Evolutionary conservation across 768 basidiomycete genomes (phyloP).

Genomic region (Lactifluus echinatus): DNA sequence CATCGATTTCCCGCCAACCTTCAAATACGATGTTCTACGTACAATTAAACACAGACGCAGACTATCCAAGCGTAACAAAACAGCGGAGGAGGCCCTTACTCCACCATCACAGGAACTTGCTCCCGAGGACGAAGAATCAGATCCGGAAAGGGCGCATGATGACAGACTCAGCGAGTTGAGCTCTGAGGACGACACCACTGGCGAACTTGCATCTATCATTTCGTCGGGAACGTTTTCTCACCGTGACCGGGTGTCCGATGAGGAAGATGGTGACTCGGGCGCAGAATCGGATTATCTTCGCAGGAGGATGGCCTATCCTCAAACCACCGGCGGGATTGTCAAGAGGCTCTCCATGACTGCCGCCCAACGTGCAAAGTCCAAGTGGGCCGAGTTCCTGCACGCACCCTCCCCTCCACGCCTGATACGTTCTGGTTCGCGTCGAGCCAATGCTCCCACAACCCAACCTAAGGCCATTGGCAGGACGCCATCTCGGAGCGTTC

Average conservation of each 20-base stretch:
- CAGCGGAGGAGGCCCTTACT: constrained; percentile 21
- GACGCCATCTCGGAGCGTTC: constrained; percentile 3
- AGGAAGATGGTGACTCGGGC: constrained; percentile 21
- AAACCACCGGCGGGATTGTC: constrained; percentile 10
- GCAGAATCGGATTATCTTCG: constrained; percentile 14
- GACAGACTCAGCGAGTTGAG: constrained; percentile 4
- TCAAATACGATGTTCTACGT: constrained; percentile 80
- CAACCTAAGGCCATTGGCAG: not conserved
- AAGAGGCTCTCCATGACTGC: constrained; percentile 18
- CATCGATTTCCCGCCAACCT: constrained; percentile 87
- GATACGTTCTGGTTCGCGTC: constrained; percentile 5
- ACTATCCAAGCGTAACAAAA: constrained; percentile 28
- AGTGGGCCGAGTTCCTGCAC: constrained; percentile 14
- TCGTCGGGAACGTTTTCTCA: constrained; percentile 42
- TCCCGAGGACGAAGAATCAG: constrained; percentile 24
- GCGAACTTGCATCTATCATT: constrained; percentile 43
- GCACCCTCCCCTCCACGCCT: not conserved
- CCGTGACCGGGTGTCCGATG: constrained; percentile 8
- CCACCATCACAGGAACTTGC: not conserved
- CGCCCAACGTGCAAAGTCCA: constrained; percentile 20
- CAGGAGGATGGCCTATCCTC: constrained; percentile 6
- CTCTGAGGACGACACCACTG: constrained; percentile 31
- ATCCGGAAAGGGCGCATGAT: constrained; percentile 29
- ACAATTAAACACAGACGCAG: constrained; percentile 42
- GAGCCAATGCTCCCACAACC: not conserved